Conservation (phyloP, 2,329 filamentous ascomycete genomes). For the Paracoccidioides lutzii region DNA sequence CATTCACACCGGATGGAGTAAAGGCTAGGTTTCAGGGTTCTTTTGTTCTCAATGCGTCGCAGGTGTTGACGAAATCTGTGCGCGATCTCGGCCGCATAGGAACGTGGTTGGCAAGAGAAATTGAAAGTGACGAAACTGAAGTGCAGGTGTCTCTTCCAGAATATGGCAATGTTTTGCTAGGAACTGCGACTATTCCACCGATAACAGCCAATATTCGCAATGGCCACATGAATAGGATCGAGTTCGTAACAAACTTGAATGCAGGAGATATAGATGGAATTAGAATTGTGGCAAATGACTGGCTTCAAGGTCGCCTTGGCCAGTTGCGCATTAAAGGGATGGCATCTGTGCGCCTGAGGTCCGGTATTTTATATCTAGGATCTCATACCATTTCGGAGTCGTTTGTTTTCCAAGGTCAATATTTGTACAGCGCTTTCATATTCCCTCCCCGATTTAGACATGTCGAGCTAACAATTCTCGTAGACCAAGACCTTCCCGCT, state of each 20-base stretch:
- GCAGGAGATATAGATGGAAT: constrained; percentile 68
- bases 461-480: constrained; percentile 4
- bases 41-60: constrained; percentile 65
- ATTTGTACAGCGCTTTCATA: constrained; percentile 39
- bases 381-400: constrained; percentile 62
- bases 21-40: constrained; percentile 68
- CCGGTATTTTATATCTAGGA: constrained; percentile 67
- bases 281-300: constrained; percentile 71
- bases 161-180: constrained; percentile 64
- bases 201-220: constrained; percentile 66
- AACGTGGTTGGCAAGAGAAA: constrained; percentile 65
- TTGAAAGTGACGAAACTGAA: constrained; percentile 60
- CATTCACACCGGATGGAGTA: constrained; percentile 66
- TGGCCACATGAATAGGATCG: constrained; percentile 61
- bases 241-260: constrained; percentile 63
- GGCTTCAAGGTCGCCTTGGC: constrained; percentile 65
- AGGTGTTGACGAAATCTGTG: constrained; percentile 57
- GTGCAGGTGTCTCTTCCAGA: constrained; percentile 72
- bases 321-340: constrained; percentile 60
- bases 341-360: constrained; percentile 59
- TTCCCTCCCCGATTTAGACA: constrained; percentile 9
- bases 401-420: constrained; percentile 71
- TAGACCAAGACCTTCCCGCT: constrained; percentile 52
- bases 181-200: constrained; percentile 61
- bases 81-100: constrained; percentile 63